Conservation (phyloP, 352 stramenopile genomes). For the Phytopythium cucurbitacearum region DNA sequence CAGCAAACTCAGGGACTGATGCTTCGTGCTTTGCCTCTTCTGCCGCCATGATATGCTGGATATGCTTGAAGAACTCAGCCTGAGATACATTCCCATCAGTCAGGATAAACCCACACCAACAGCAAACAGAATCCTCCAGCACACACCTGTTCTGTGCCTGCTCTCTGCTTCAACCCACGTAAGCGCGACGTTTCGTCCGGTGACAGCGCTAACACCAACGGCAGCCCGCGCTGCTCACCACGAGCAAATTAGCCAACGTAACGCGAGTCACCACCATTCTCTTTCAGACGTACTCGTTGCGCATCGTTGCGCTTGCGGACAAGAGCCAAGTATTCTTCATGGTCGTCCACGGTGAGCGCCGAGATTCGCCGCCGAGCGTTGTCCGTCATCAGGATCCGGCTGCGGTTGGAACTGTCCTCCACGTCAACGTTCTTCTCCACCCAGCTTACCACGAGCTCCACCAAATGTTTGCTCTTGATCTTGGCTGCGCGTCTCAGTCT, state of each 20-base stretch:
- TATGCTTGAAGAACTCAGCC: conserved; percentile 14
- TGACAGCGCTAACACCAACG: conserved; percentile 45
- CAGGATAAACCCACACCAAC: not conserved
- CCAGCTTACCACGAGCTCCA: conserved; percentile 25
- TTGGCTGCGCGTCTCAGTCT: not conserved
- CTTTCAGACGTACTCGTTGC: conserved; percentile 27
- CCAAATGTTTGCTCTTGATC: conserved; percentile 23
- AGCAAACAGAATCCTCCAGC: not conserved
- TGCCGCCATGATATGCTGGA: conserved; percentile 11
- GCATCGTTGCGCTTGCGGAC: conserved; percentile 36
- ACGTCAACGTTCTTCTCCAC: conserved; percentile 10
- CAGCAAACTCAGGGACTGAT: conserved; percentile 12
- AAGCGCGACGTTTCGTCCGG: conserved; percentile 32
- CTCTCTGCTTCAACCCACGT: conserved; percentile 27
- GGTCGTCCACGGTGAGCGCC: conserved; percentile 35
- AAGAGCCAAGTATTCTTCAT: conserved; percentile 46
- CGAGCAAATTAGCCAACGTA: not conserved
- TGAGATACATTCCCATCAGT: not conserved
- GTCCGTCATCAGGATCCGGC: conserved; percentile 8
- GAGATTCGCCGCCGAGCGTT: conserved; percentile 48
- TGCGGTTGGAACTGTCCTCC: conserved; percentile 10
- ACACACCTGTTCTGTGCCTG: conserved; percentile 31
- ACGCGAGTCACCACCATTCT: not conserved
- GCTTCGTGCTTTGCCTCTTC: conserved; percentile 15
- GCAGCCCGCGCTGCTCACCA: conserved; percentile 38